These are phyloP conservation scores for Aspergillus tamarii DNA, from an alignment of 2,329 filamentous ascomycete species.

Conservation along the genomic window DNA sequence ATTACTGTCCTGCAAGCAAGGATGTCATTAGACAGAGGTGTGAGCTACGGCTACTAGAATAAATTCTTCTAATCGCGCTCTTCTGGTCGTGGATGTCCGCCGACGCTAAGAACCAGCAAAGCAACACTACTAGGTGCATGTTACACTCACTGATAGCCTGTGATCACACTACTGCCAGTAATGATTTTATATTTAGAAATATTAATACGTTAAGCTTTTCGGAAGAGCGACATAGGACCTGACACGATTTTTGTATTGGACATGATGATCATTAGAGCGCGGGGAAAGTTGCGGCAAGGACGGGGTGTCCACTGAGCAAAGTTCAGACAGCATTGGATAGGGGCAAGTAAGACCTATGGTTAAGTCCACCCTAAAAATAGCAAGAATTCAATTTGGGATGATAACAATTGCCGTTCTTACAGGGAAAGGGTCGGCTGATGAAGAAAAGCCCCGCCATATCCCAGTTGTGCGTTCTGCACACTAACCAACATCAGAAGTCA, in stretches of 20 bases:
- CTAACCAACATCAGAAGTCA: conserved; percentile 28
- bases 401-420: background rate
- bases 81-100: background rate
- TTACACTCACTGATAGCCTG: background rate
- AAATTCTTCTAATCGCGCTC: background rate
- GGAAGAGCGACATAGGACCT: background rate
- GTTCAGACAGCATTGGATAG: background rate
- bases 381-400: background rate
- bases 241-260: background rate
- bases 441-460: conserved; percentile 9
- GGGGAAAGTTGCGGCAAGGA: background rate
- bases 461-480: conserved; percentile 29
- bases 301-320: no score
- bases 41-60: background rate
- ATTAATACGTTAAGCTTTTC: background rate
- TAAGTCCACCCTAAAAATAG: background rate
- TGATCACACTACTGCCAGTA: background rate
- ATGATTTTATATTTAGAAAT: background rate
- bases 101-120: background rate
- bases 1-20: background rate
- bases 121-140: background rate
- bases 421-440: background rate
- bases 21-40: background rate
- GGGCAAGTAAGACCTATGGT: no score
- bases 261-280: background rate